Percentiles rank a stretch among this genome's conserved stretches.
Conservation (phyloP, 1,139 yeast species). For the Geotrichum restrictum region DNA sequence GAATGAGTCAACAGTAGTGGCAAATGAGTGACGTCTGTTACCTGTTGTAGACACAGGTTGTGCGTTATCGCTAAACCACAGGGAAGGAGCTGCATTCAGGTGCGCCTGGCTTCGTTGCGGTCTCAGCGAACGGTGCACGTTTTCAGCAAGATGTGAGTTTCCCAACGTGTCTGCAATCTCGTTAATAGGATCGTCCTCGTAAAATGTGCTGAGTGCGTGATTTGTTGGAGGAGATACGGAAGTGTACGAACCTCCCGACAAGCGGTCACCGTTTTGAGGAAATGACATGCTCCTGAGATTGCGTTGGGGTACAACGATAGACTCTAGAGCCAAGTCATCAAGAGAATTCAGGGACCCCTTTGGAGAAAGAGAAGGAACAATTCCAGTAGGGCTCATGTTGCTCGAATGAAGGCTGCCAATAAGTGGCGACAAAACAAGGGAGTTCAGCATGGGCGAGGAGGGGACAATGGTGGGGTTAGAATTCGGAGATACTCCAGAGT, state of each 20-base stretch:
- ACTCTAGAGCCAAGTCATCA: slow-evolving; percentile 9
- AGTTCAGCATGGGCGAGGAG: slow-evolving; percentile 5
- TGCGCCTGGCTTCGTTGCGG: background rate
- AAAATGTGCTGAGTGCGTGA: slow-evolving; percentile 5
- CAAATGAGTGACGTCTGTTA: slow-evolving; percentile 17
- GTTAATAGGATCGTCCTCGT: slow-evolving; percentile 6
- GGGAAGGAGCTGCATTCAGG: background rate
- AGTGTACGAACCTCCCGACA: background rate
- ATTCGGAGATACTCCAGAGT: slow-evolving; percentile 5
- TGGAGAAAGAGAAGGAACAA: background rate
- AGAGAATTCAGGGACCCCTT: slow-evolving; percentile 4
- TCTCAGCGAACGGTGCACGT: slow-evolving; percentile 2
- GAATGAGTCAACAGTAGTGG: slow-evolving; percentile 10
- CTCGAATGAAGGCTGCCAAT: background rate
- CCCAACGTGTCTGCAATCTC: slow-evolving; percentile 3
- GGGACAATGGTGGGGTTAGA: background rate
- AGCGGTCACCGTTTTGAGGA: slow-evolving; percentile 8
- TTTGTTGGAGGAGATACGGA: slow-evolving; percentile 6
- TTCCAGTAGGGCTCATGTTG: slow-evolving; percentile 4
- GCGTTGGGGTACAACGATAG: slow-evolving; percentile 10
- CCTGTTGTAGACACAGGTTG: background rate
- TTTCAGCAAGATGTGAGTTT: slow-evolving; percentile 5
- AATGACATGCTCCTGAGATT: slow-evolving; percentile 17
- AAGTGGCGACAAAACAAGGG: slow-evolving; percentile 6
- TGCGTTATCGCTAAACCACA: slow-evolving; percentile 15